Evolutionary conservation across 768 basidiomycete genomes (phyloP).

Genomic region (Tylopilus sp.): DNA sequence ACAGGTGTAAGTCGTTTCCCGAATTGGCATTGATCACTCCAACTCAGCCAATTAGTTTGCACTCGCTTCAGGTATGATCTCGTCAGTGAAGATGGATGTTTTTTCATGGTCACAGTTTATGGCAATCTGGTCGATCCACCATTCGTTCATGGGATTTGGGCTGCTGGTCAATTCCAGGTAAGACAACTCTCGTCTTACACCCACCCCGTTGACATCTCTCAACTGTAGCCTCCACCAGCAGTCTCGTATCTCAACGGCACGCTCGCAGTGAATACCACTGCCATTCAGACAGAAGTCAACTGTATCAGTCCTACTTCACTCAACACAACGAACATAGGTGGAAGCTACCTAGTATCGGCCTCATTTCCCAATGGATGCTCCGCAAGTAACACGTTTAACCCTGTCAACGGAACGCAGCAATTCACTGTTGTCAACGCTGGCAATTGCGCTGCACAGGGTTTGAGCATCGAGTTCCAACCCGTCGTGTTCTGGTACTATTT

Average conservation of each 20-base stretch:
- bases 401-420: constrained; percentile 39
- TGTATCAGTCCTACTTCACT: constrained; percentile 42
- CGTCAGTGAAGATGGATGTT: not conserved
- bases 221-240: constrained; percentile 38
- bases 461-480: constrained; percentile 43
- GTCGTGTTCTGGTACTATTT: constrained; percentile 70
- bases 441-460: constrained; percentile 27
- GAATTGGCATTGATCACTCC: not conserved
- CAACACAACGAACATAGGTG: constrained; percentile 18
- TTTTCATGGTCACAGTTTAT: constrained; percentile 22
- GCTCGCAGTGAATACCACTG: constrained; percentile 50
- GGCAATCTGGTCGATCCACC: constrained; percentile 52
- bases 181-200: constrained; percentile 4
- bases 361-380: constrained; percentile 50
- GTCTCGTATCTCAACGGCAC: constrained; percentile 48
- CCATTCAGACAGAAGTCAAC: constrained; percentile 40
- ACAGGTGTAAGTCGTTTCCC: constrained; percentile 43
- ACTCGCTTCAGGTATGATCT: constrained; percentile 25
- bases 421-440: constrained; percentile 45
- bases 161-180: constrained; percentile 52
- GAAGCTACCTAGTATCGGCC: constrained; percentile 39
- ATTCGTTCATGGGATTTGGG: constrained; percentile 51
- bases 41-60: constrained; percentile 32
- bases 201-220: not conserved
- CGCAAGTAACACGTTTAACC: constrained; percentile 35